Evolutionary conservation across 345 rosid genomes (phyloP), one percentile per base, ranked within the genome.

Genomic region (Syzygium grande): DNA sequence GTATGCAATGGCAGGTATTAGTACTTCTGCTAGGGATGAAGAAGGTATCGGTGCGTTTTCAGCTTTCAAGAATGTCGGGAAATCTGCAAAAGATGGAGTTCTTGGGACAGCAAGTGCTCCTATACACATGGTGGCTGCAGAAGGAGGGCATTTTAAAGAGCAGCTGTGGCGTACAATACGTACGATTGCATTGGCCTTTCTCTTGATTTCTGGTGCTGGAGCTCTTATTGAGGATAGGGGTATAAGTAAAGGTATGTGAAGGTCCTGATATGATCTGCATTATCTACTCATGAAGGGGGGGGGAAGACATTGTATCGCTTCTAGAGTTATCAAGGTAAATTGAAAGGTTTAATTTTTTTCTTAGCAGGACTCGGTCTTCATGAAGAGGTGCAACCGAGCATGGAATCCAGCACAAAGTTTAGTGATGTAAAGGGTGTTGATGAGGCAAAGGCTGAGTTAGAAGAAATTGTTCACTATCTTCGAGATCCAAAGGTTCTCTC

Each of bases 361-460:
- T 51, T 90, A 46, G 80, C 89, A 96, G 99, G 98, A 90, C 98
- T 98, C 80, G 97, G 98, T 87, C 92, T 98, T 68, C 94, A 98
- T 46, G 99, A 98, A 89, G 99, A 98, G 91, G 99, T 98, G 86
- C 99, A 95, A 90, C 98, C 99, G 43, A 97, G 94, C 92, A 92
- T 95, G 96, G 99, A 95, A 91, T 94, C 98, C 2, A 94, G 91
- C 91, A 96, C 99, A 86, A 98, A 96, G 91, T 98, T 98, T 89
- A 93, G 90, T 80, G 98, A 98, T 84, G 99, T 98, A 19, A 98
- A 98, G 89, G 99, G 99, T 84, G 98, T 98, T 90, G 99, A 97
- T 91, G 99, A 98, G 95, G 99, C 99, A 87, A 96, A 97, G 89
- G 92, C 98, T 41, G 99, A 98, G 94, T 92, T 97, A 58, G 99